Conservation (phyloP, 768 basidiomycete genomes). For the Leucocoprinus leucothites region DNA sequence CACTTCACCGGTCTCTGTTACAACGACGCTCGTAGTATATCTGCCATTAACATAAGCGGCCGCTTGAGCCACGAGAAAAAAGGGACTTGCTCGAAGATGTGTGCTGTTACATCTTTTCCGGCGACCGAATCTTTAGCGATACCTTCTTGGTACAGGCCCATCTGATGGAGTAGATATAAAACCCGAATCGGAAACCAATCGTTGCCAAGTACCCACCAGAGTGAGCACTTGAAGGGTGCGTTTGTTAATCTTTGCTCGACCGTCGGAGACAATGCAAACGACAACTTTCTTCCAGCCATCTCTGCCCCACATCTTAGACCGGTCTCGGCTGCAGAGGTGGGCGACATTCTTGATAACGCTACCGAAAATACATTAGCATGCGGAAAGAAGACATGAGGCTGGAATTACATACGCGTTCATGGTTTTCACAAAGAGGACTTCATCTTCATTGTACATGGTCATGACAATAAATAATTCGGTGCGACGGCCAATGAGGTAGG, state of each 20-base stretch:
- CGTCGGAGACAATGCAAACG: conserved; percentile 85
- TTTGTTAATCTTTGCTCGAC: conserved; percentile 84
- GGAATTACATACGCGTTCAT: conserved; percentile 70
- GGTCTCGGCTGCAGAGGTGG: conserved; percentile 66
- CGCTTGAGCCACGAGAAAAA: conserved; percentile 1
- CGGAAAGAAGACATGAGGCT: neutral
- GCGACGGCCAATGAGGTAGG: conserved; percentile 72
- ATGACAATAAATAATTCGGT: conserved; percentile 95
- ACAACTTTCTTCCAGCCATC: conserved; percentile 92
- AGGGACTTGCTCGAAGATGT: conserved; percentile 79
- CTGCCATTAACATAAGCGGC: conserved; percentile 28
- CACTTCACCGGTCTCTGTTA: conserved; percentile 78
- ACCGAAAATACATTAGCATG: conserved; percentile 11
- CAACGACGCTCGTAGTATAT: conserved; percentile 77
- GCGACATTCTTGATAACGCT: conserved; percentile 87
- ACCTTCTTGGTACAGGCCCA: conserved; percentile 88
- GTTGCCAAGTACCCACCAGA: conserved; percentile 44
- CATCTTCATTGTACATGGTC: conserved; percentile 97
- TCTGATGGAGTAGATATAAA: conserved; percentile 35
- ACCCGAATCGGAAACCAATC: neutral
- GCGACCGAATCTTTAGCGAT: conserved; percentile 86
- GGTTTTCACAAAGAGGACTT: conserved; percentile 71
- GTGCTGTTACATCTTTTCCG: conserved; percentile 89
- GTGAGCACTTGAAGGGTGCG: conserved; percentile 87
- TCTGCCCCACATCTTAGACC: conserved; percentile 81